Base-by-base conservation (phyloP, 1,284 basidiomycete species). In the Tilletia horrida region DNA sequence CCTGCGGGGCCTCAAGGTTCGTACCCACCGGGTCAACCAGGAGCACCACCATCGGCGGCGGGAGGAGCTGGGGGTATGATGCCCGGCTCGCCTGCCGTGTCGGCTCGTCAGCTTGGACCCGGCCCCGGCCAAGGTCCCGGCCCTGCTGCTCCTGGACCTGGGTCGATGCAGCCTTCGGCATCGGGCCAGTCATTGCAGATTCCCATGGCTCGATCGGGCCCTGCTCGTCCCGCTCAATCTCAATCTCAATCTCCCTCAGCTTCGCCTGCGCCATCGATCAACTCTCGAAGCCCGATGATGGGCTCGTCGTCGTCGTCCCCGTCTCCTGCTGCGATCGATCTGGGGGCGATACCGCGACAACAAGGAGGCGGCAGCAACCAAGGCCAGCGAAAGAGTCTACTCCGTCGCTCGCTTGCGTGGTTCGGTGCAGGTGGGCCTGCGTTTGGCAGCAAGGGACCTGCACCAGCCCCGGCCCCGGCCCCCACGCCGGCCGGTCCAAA, bases 401-500 rank as follows among this genome's bases (percentile, higher is more conserved):
- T 76, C 64, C 71, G 75, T 62, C 65, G 75, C 23, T 73, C 71
- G 66, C 73, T 77, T 67, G 74, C 76, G 27, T 69, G 76, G 67
- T 64, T 78, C 45, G 66, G 71, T 16, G 55, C 29, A 3, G 55
- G 55, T 40, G 55, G 55, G 6, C 16, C 55, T 3, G 55, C 55
- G 16, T n/a, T 18, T n/a, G 45, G 45, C 35, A 40, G 45, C 35
- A 40, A 40, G 35, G 35, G 35, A 40, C 6, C 35, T 11, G 35
- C n/a, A n/a, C 45, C 16, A 18, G 45, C 16, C 45, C 45, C 16
- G 7, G 7, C 6, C 45, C 18, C 18, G 16, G 7, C n/a, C n/a
- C n/a, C n/a, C n/a, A n/a, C n/a, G n/a, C n/a, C n/a, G n/a, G n/a
- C n/a, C n/a, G n/a, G n/a, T n/a, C n/a, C 45, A 3, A 18, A 23